These are phyloP conservation scores for Corrigiola litoralis DNA, from an alignment of 179 eudicot species.

Conservation along the genomic window DNA sequence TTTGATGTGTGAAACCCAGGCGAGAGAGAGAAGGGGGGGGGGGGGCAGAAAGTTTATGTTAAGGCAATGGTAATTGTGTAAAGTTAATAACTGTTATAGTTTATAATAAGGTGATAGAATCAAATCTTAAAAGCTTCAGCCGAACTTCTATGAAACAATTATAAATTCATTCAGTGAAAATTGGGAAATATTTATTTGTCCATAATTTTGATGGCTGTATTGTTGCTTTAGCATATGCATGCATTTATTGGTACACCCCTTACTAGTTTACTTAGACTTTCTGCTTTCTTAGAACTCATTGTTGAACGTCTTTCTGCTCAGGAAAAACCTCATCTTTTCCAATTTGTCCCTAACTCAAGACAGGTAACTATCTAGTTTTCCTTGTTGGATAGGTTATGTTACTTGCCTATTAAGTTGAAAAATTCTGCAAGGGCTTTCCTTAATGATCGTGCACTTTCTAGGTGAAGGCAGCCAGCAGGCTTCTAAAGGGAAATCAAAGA, in stretches of 20 bases:
- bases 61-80: too few relatives aligned
- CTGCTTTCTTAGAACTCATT: too few relatives aligned
- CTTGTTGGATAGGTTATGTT: background rate
- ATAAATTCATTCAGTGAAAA: too few relatives aligned
- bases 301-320: constrained; percentile 24
- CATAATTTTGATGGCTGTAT: background rate
- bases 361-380: constrained; percentile 41
- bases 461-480: constrained; percentile 91
- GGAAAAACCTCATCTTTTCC: constrained; percentile 92
- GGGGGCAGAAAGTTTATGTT: too few relatives aligned
- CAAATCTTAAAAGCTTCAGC: too few relatives aligned
- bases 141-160: too few relatives aligned
- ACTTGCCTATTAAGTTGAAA: constrained; percentile 7
- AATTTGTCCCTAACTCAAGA: constrained; percentile 81
- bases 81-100: too few relatives aligned
- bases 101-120: too few relatives aligned
- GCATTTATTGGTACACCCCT: too few relatives aligned
- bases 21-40: too few relatives aligned
- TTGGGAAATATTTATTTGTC: background rate
- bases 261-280: too few relatives aligned
- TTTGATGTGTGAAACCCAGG: too few relatives aligned
- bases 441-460: constrained; percentile 25
- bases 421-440: background rate
- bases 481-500: constrained; percentile 52
- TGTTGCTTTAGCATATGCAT: background rate